Evolutionary conservation across 257 asterid species (phyloP).

Genomic region (Gynochthodes officinalis): DNA sequence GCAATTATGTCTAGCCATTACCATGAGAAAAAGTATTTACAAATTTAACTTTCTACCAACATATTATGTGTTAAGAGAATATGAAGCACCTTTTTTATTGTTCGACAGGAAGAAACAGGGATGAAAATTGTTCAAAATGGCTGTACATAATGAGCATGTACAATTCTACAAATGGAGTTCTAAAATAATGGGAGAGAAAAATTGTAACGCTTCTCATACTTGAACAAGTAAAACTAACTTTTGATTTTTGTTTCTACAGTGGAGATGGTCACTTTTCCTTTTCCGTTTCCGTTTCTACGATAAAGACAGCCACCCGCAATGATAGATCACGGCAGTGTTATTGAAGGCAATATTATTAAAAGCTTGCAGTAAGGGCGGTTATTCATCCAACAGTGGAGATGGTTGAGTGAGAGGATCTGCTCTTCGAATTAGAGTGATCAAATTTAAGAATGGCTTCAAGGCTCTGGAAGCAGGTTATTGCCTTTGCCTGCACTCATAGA

Average conservation of each 20-base stretch:
- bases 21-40: not conserved
- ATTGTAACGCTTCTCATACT: not conserved
- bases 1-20: not conserved
- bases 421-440: constrained; percentile 39
- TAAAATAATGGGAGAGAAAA: not conserved
- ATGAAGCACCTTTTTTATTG: not conserved
- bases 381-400: constrained; percentile 18
- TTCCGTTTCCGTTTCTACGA: not conserved
- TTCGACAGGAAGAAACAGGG: not conserved
- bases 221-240: not conserved
- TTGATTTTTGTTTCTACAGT: too few species aligned
- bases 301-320: not conserved
- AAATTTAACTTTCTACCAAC: not conserved
- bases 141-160: not conserved
- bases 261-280: not conserved
- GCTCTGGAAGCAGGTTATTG: constrained; percentile 42
- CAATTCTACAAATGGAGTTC: not conserved
- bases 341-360: too few species aligned
- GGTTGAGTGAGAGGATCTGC: constrained; percentile 39
- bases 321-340: not conserved
- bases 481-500: constrained; percentile 45
- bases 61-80: not conserved
- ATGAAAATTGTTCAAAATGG: not conserved
- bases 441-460: constrained; percentile 57
- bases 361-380: constrained; percentile 1